These are phyloP conservation scores for Globisporangium perplexum DNA, from an alignment of 352 stramenopile species.

Conservation along the genomic window DNA sequence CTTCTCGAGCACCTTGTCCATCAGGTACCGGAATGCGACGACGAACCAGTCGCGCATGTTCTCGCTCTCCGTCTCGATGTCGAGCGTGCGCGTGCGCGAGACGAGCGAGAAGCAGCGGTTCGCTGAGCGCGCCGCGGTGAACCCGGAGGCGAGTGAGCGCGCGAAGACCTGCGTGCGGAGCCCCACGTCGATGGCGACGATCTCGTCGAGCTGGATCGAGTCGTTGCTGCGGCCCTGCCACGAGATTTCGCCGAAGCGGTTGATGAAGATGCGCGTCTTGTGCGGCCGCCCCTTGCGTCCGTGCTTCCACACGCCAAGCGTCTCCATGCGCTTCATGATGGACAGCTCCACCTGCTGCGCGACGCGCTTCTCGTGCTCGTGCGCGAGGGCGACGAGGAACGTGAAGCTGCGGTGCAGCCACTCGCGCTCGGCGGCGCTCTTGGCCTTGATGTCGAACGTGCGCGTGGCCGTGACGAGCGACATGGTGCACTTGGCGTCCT, in stretches of 20 bases:
- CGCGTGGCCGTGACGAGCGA: constrained; percentile 69
- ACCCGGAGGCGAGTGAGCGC: constrained; percentile 27
- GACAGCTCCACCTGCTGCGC: constrained; percentile 74
- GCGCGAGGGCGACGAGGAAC: constrained; percentile 68
- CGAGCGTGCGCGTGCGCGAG: constrained; percentile 50
- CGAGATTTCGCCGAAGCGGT: constrained; percentile 79
- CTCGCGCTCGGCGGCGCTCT: constrained; percentile 59
- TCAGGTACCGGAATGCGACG: constrained; percentile 78
- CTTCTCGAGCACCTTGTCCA: constrained; percentile 84
- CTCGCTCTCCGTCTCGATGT: constrained; percentile 72
- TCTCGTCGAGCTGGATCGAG: constrained; percentile 73
- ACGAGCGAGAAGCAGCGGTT: constrained; percentile 70
- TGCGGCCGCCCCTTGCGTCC: constrained; percentile 68
- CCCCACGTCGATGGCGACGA: constrained; percentile 46
- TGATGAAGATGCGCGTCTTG: constrained; percentile 79
- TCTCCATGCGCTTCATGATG: constrained; percentile 85
- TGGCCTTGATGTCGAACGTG: constrained; percentile 72
- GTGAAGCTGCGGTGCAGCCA: constrained; percentile 70
- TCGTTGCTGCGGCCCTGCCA: constrained; percentile 75
- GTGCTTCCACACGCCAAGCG: constrained; percentile 65
- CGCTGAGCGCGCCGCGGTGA: constrained; percentile 21
- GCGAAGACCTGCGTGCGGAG: constrained; percentile 63
- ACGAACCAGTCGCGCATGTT: constrained; percentile 81
- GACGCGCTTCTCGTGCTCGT: constrained; percentile 65
- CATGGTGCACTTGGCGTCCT: constrained; percentile 66